phyloP scores from a whole-genome alignment of 176 grass and related monocot species.

The Areca catechu region DNA sequence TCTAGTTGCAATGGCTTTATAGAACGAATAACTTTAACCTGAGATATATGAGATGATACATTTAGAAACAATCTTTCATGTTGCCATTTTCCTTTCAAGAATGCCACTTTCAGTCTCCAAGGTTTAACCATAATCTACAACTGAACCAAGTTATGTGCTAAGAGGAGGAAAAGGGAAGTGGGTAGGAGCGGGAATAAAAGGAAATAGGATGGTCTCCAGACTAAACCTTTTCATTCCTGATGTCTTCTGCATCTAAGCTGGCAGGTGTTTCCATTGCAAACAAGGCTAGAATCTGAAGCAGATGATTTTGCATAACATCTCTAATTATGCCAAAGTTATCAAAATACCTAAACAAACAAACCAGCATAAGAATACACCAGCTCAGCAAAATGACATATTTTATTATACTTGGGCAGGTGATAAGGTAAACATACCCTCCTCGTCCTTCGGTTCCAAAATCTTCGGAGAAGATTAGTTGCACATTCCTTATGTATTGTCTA shows the following conservation, averaged over 20 bases:
- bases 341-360: conserved; percentile 60
- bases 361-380: conserved; percentile 11
- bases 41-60: neutral
- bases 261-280: conserved; percentile 96
- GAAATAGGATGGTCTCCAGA: no score
- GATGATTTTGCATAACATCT: conserved; percentile 77
- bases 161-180: no score
- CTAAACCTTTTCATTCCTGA: conserved; percentile 85
- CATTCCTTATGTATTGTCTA: conserved; percentile 6
- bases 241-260: conserved; percentile 91
- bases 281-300: conserved; percentile 42
- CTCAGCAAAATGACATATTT: no score
- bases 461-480: conserved; percentile 48
- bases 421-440: neutral
- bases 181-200: no score
- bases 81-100: no score
- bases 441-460: conserved; percentile 37
- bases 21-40: conserved; percentile 4
- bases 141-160: no score
- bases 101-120: no score
- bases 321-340: conserved; percentile 88
- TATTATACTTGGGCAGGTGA: no score
- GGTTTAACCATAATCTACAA: no score
- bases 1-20: conserved; percentile 2
- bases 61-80: no score